Percentiles rank a stretch among this genome's conserved stretches.
Conservation (phyloP, 2,329 filamentous ascomycete species). For the Lachnellula arida region DNA sequence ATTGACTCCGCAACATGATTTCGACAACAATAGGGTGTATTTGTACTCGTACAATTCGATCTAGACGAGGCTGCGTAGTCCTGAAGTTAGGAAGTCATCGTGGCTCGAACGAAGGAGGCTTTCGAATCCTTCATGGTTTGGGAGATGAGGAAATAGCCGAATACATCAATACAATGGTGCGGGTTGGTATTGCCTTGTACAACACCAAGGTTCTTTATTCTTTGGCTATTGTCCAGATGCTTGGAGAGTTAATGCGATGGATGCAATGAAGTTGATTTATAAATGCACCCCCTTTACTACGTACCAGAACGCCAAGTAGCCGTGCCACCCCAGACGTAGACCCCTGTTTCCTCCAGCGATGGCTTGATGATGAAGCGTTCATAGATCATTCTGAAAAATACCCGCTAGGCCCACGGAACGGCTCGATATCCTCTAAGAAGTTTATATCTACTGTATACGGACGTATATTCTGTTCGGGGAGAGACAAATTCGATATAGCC, state of each 20-base stretch:
- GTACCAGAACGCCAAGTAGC: background rate
- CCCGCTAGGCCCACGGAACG: no score
- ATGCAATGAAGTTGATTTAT: background rate
- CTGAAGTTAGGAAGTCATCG: background rate
- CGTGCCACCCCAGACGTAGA: no score
- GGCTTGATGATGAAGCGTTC: no score
- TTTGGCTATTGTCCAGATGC: background rate
- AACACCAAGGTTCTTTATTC: background rate
- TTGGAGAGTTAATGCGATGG: background rate
- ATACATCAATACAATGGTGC: background rate
- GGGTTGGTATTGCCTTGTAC: background rate
- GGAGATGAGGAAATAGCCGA: background rate
- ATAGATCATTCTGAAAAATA: no score
- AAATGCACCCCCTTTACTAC: background rate
- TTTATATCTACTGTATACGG: no score
- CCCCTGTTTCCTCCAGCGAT: no score
- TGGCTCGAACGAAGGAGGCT: slow-evolving; percentile 1
- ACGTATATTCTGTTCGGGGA: no score
- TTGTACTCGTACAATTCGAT: slow-evolving; percentile 39
- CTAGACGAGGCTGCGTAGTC: slow-evolving; percentile 37
- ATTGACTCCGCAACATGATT: slow-evolving; percentile 23
- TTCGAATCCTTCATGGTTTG: slow-evolving; percentile 1
- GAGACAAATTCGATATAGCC: no score
- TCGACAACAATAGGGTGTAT: slow-evolving; percentile 29
- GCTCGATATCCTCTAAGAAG: no score